phyloP scores from a whole-genome alignment of 257 asterid species.

The Jasminum sambac region DNA sequence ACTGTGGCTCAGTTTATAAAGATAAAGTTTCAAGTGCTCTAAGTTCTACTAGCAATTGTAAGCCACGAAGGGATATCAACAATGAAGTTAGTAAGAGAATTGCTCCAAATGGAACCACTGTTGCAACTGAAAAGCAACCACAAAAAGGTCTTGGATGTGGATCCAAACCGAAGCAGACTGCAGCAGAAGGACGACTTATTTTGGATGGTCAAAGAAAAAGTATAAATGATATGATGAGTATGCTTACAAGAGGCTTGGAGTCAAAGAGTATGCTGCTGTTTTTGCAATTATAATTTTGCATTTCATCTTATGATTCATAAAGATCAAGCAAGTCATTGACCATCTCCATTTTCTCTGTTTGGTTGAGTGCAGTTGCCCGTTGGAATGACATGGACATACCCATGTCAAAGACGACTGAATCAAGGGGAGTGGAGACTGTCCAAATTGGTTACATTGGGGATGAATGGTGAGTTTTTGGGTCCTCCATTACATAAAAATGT shows the following conservation, averaged over 20 bases:
- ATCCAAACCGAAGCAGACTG: conserved; percentile 14
- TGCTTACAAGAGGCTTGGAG: conserved; percentile 67
- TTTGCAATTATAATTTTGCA: neutral
- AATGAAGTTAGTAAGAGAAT: conserved; percentile 37
- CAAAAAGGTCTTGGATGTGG: conserved; percentile 7
- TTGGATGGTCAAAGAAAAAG: conserved; percentile 26
- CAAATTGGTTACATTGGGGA: conserved; percentile 80
- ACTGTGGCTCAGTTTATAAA: conserved; percentile 30
- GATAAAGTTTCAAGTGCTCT: conserved; percentile 22
- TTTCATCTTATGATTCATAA: neutral
- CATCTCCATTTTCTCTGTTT: conserved; percentile 21
- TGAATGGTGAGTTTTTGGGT: conserved; percentile 66
- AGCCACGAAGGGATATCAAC: conserved; percentile 18
- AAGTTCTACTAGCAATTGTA: conserved; percentile 22
- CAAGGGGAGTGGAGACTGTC: conserved; percentile 27
- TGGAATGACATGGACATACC: conserved; percentile 64
- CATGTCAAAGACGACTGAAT: conserved; percentile 31
- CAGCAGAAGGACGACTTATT: conserved; percentile 26
- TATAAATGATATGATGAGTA: conserved; percentile 42
- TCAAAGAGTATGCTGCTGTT: conserved; percentile 44
- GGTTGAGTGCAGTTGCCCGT: conserved; percentile 59
- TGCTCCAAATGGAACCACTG: conserved; percentile 31
- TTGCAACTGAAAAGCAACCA: conserved; percentile 36
- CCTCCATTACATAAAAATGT: neutral
- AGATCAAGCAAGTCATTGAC: neutral